Conservation (phyloP, 1,139 yeast species). For the Yamadazyma spencermartinsiae region DNA sequence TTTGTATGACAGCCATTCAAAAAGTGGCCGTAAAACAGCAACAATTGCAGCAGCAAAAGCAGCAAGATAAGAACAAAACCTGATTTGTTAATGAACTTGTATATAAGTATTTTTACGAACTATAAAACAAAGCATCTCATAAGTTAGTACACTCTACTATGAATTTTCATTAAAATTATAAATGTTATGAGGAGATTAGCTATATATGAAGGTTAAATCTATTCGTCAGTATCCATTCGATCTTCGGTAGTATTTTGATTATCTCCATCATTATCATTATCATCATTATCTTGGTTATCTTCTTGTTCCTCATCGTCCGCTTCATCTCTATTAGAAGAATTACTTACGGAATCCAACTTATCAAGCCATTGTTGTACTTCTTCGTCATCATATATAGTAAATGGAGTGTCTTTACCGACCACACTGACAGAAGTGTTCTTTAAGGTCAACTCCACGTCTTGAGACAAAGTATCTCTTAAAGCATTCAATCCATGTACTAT, state of each 20-base stretch:
- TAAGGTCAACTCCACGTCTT: constrained; percentile 84
- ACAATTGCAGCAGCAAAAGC: constrained; percentile 12
- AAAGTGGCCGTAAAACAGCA: constrained; percentile 51
- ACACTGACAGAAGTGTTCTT: constrained; percentile 89
- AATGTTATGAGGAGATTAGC: background rate
- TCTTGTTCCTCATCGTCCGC: constrained; percentile 39
- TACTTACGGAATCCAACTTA: constrained; percentile 60
- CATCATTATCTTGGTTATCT: constrained; percentile 20
- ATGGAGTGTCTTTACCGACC: constrained; percentile 77
- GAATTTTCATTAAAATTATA: constrained; percentile 1
- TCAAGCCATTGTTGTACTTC: constrained; percentile 80
- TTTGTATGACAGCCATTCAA: constrained; percentile 51
- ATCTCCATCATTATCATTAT: constrained; percentile 21
- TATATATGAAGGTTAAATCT: constrained; percentile 7
- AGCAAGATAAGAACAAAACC: constrained; percentile 7
- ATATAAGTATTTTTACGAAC: constrained; percentile 3
- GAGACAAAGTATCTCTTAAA: constrained; percentile 88
- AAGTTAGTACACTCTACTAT: background rate
- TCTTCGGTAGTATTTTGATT: constrained; percentile 33
- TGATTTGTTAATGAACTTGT: background rate
- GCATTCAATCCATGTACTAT: constrained; percentile 89
- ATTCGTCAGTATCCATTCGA: constrained; percentile 59
- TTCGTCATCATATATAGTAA: constrained; percentile 82
- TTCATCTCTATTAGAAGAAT: constrained; percentile 46
- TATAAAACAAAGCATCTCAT: too few relatives aligned